A percentile compares a stretch with the other conserved stretches of the same genome.
These are phyloP conservation scores for Diddensiella caesifluorescens DNA, from an alignment of 805 yeast species.

Conservation along the genomic window DNA sequence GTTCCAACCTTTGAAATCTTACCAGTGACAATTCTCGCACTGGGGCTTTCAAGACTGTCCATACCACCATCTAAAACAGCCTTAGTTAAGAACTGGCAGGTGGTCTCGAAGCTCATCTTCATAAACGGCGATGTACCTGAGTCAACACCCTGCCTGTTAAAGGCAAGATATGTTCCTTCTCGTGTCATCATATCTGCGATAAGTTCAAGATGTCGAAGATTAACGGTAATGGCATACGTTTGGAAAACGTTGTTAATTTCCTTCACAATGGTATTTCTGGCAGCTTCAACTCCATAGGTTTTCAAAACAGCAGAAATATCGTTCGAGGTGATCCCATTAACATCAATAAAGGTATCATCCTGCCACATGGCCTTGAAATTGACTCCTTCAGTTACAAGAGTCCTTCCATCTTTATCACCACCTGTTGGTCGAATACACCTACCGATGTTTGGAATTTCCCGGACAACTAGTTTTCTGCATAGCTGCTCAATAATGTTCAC, in stretches of 20 bases:
- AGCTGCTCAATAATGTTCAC: conserved; percentile 92
- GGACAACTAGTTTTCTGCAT: conserved; percentile 83
- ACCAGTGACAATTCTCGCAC: conserved; percentile 91
- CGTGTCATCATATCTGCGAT: conserved; percentile 99
- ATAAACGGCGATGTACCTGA: conserved; percentile 90
- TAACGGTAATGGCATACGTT: conserved; percentile 91
- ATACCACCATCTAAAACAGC: conserved; percentile 90
- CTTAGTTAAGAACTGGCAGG: conserved; percentile 94
- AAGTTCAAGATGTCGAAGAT: conserved; percentile 89
- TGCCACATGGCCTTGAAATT: conserved; percentile 98
- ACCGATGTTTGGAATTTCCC: conserved; percentile 87
- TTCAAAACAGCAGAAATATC: conserved; percentile 85
- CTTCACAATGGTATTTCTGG: conserved; percentile 92
- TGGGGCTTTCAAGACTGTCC: conserved; percentile 85
- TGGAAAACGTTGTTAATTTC: conserved; percentile 95
- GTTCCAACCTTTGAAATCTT: conserved; percentile 90
- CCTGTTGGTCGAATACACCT: conserved; percentile 78
- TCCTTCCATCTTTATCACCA: conserved; percentile 57
- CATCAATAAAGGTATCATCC: conserved; percentile 86
- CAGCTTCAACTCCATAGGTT: conserved; percentile 98
- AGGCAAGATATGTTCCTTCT: conserved; percentile 94
- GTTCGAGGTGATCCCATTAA: conserved; percentile 83
- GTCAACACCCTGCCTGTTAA: conserved; percentile 98
- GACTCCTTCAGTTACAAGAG: conserved; percentile 94
- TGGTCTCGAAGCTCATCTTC: conserved; percentile 99